A percentile compares a stretch with the other conserved stretches of the same genome.
These are phyloP conservation scores for Crithidia thermophila DNA, from an alignment of 208 protist genomes.

Conservation along the genomic window DNA sequence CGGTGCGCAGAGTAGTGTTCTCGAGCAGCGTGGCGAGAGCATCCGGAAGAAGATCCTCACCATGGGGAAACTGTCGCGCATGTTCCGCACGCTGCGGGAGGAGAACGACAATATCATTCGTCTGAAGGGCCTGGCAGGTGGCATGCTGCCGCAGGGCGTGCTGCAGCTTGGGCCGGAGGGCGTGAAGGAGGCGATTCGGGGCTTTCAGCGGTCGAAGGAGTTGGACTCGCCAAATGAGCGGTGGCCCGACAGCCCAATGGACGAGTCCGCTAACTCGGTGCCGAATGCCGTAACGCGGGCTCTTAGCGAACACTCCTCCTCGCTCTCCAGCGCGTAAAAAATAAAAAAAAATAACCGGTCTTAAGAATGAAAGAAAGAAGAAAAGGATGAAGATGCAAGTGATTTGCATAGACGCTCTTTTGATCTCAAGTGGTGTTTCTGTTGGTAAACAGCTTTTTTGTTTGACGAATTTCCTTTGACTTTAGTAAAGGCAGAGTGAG, in stretches of 20 bases:
- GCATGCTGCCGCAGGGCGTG: constrained; percentile 61
- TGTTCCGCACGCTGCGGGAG: constrained; percentile 62
- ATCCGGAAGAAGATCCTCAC: constrained; percentile 71
- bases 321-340: not conserved
- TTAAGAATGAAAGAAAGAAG: no score
- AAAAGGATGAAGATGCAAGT: no score
- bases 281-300: constrained; percentile 22
- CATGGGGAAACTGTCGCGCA: constrained; percentile 51
- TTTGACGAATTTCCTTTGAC: no score
- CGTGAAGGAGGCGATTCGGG: constrained; percentile 53
- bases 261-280: constrained; percentile 1
- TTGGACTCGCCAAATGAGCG: constrained; percentile 73
- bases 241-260: constrained; percentile 45
- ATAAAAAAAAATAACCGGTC: no score
- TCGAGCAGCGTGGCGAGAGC: constrained; percentile 41
- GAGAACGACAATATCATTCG: constrained; percentile 62
- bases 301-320: constrained; percentile 17
- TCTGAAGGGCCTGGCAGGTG: constrained; percentile 72
- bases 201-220: constrained; percentile 67
- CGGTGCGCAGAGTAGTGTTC: not conserved
- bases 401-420: no score
- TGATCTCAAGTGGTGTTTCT: no score
- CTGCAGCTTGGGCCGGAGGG: constrained; percentile 54
- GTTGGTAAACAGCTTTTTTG: no score
- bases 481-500: no score